Base-by-base conservation (phyloP, 2,329 filamentous ascomycete species). In the Fusarium chaquense region DNA sequence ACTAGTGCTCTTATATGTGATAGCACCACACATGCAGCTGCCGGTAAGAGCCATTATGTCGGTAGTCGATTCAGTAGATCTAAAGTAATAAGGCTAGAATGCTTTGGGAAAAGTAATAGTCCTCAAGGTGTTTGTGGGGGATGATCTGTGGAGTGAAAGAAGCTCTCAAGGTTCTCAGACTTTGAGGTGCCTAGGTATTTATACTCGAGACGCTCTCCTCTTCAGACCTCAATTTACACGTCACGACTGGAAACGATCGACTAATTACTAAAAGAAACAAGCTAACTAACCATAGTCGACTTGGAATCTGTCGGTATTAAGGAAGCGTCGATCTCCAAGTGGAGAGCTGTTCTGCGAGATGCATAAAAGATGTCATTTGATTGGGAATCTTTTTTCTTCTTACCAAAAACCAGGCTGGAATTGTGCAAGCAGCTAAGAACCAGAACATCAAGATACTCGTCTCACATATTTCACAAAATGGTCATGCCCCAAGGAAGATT, bases 1-100 rank as follows among this genome's bases (percentile, higher is more conserved):
- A 81, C 79, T 76, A 12, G 74, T 73, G 60, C 75, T 79, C 75
- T 80, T 68, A 56, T 76, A 78, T 58, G 74, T 72, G 40, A 80
- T 69, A 54, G 76, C 75, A 52, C 78, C 77, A 63, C 79, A 81
- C 73, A 79, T 76, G 73, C 79, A 81, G 68, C 77, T 79, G 35
- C 79, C 79, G 22, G 62, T 67, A 35, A 74, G 72, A 55, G 58
- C 16, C 73, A 75, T 75, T 40, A 36, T 62, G 33, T 41, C 24
- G 24, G 36, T 52, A 49, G 24, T 20, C 18, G n/a, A 16, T 26
- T 22, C 24, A 24, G 43, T 35, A 38, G 55, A 20, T 8, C 41
- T 41, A 22, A 51, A 44, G 35, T 16, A 53, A 20, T 15, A 16
- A 53, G 26, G 32, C 67, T 69, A 70, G 51, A 46, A 40, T 55